Conservation (phyloP, 1,284 basidiomycete species). For the Heterobasidion annosum region DNA sequence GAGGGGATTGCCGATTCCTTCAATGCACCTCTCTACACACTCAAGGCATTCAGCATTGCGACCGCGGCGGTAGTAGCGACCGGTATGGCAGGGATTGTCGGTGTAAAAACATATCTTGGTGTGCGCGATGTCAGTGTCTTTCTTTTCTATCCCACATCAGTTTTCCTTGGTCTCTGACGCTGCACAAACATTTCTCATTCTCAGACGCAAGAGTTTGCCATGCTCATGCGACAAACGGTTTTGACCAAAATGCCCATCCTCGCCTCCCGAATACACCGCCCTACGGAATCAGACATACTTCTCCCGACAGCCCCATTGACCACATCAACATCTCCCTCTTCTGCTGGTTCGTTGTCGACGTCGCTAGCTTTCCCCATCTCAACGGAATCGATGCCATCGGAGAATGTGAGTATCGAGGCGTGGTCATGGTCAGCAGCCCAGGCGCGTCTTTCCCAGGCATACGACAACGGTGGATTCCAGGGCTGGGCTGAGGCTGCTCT, state of each 20-base stretch:
- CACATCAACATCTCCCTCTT: not conserved
- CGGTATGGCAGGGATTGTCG: conserved; percentile 24
- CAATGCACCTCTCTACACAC: conserved; percentile 29
- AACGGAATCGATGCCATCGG: not conserved
- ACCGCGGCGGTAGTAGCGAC: conserved; percentile 28
- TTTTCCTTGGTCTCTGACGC: not conserved
- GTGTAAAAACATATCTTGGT: conserved; percentile 29
- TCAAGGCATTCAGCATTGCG: conserved; percentile 37
- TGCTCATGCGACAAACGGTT: conserved; percentile 37
- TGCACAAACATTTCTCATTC: not conserved
- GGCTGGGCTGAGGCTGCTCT: conserved; percentile 41
- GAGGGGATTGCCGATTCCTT: conserved; percentile 18
- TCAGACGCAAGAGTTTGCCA: conserved; percentile 49
- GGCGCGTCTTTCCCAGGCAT: conserved; percentile 40
- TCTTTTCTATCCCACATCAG: not conserved
- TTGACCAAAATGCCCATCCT: conserved; percentile 37
- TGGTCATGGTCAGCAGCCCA: conserved; percentile 47
- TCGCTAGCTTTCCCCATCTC: not conserved
- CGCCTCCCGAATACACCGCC: conserved; percentile 40
- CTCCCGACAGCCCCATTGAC: conserved; percentile 7
- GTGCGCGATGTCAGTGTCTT: conserved; percentile 27
- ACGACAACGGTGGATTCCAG: conserved; percentile 43
- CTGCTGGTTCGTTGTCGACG: not conserved
- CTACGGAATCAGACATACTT: conserved; percentile 18
- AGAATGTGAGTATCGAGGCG: conserved; percentile 8